These are phyloP conservation scores for Gnaphalium uliginosum DNA, from an alignment of 129 eudicot genomes.

Conservation along the genomic window DNA sequence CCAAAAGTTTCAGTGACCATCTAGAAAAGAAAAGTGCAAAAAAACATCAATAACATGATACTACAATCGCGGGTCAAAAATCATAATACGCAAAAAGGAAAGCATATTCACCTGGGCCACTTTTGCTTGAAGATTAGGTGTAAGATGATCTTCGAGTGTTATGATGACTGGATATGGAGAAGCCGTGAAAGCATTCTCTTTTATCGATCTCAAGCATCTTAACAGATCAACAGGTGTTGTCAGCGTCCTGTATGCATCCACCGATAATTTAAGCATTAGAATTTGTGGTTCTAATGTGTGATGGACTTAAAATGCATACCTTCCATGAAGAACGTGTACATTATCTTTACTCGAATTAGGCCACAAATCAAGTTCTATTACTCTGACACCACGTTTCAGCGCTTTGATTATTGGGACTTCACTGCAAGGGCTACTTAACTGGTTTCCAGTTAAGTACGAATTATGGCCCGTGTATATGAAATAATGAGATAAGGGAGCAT, in stretches of 20 bases:
- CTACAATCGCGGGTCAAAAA: slow-evolving; percentile 1
- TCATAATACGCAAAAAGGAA: neutral
- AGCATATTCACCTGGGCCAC: slow-evolving; percentile 70
- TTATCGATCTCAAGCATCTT: slow-evolving; percentile 73
- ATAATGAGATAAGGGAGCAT: slow-evolving; percentile 83
- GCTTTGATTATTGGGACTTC: slow-evolving; percentile 82
- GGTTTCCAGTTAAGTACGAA: slow-evolving; percentile 92
- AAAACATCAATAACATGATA: slow-evolving; percentile 1
- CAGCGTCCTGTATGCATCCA: slow-evolving; percentile 52
- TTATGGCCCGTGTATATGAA: slow-evolving; percentile 92
- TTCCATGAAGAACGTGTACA: slow-evolving; percentile 84
- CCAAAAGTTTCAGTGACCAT: slow-evolving; percentile 75
- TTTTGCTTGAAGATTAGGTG: slow-evolving; percentile 81
- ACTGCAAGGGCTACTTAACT: slow-evolving; percentile 81
- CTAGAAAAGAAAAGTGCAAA: slow-evolving; percentile 34
- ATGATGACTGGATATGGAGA: slow-evolving; percentile 83
- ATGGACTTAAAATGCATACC: slow-evolving; percentile 39
- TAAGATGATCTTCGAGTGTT: slow-evolving; percentile 89
- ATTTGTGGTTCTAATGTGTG: neutral
- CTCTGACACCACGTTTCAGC: slow-evolving; percentile 75
- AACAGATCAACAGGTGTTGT: slow-evolving; percentile 79
- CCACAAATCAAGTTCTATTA: slow-evolving; percentile 90
- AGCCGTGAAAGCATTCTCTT: slow-evolving; percentile 69
- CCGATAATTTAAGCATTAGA: too few species aligned
- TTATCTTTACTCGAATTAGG: slow-evolving; percentile 69